A percentile compares a stretch with the other conserved stretches of the same genome.
Conservation (phyloP, 352 stramenopile species). For the Saprolegnia diclina region DNA sequence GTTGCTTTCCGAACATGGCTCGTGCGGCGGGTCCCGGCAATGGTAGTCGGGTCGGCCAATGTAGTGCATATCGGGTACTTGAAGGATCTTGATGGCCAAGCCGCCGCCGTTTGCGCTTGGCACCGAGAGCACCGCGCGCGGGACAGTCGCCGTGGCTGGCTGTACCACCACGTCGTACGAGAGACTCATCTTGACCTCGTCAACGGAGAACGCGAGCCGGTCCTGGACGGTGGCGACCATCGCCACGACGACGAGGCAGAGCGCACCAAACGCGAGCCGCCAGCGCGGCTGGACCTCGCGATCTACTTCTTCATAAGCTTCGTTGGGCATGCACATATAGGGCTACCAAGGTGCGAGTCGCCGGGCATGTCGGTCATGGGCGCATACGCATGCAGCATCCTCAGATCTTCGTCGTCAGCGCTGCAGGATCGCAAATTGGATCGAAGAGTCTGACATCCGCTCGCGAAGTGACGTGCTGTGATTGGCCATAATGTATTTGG, state of each 20-base stretch:
- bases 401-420: neutral
- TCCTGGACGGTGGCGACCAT: neutral
- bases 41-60: slow-evolving; percentile 35
- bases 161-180: slow-evolving; percentile 9
- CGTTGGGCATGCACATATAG: neutral
- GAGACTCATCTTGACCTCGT: slow-evolving; percentile 14
- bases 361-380: slow-evolving; percentile 4
- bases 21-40: slow-evolving; percentile 34
- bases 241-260: slow-evolving; percentile 5
- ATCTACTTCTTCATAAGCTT: slow-evolving; percentile 1
- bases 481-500: neutral
- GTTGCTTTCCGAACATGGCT: slow-evolving; percentile 23
- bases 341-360: neutral
- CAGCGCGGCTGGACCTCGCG: slow-evolving; percentile 1
- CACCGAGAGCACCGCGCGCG: neutral
- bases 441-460: neutral
- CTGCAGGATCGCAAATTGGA: slow-evolving; percentile 7
- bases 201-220: neutral
- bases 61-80: slow-evolving; percentile 63
- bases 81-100: slow-evolving; percentile 54
- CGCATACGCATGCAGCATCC: slow-evolving; percentile 6
- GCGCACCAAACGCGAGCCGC: neutral
- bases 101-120: neutral
- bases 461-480: neutral
- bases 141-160: too few relatives aligned